Evolutionary conservation across 2,329 filamentous ascomycete genomes (phyloP), one percentile per base, ranked within the genome.

Genomic region (Colletotrichum lini): DNA sequence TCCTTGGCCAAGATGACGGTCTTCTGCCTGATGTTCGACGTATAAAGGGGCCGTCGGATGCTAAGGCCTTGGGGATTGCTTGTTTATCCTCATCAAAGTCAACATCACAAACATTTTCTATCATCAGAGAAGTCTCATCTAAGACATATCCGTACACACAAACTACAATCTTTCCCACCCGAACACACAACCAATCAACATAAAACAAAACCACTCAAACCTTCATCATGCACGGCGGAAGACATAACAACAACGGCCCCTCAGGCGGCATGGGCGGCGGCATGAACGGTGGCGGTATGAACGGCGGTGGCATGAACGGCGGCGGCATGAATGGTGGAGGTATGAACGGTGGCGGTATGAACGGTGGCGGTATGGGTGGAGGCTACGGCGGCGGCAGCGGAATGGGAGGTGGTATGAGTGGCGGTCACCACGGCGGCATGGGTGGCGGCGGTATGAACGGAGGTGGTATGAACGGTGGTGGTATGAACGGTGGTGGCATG

Each of bases 231-330:
- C 53, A 71, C 40, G 61, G 64, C 40, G 65, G 69, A 35, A 69
- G 69, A 69, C 58, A 68, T 23, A 65, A 68, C 15, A 71, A 71
- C 64, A 68, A 71, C 53, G 68, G 68, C 42, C 56, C 62, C 64
- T 63, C 68, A 3, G 65, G 58, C 40, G 65, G 65, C 50, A 67
- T n/a, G n/a, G n/a, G n/a, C 40, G 56, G 67, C 35, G 53, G 61
- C 21, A 42, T 42, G 38, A 56, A 58, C 56, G 56, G 21, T 7
- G 56, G 56, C 35, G 13, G 21, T 13, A 56, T 38, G 38, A 26
- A 40, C 53, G 53, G 53, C 7, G 66, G 60, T 15, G 53, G 60
- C 15, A 64, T 63, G 58, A 44, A 38, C 61, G 49, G 67, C 44
- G 64, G 63, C 38, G 50, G 62, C 30, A 65, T 65, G 60, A 35